phyloP scores from a whole-genome alignment of 1,284 basidiomycete species.

The Bjerkandera adusta region DNA sequence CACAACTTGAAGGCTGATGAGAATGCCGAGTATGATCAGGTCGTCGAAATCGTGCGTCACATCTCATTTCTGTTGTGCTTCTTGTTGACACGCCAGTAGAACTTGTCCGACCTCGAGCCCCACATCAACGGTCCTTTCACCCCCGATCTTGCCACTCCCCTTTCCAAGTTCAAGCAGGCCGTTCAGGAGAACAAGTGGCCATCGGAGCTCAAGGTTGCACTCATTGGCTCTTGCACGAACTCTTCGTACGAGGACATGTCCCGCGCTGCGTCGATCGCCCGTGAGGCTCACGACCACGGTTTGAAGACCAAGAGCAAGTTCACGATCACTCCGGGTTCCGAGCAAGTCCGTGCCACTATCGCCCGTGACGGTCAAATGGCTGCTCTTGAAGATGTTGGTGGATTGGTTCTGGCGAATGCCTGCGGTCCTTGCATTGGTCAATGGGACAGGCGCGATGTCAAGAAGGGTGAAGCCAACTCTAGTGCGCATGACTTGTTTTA shows the following conservation, averaged over 20 bases:
- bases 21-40: conserved; percentile 91
- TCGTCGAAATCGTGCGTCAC: conserved; percentile 83
- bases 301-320: conserved; percentile 91
- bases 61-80: conserved; percentile 6
- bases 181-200: conserved; percentile 98
- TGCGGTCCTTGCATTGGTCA: conserved; percentile 99
- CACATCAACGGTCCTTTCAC: conserved; percentile 99
- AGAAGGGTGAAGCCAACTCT: conserved; percentile 96
- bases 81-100: conserved; percentile 40
- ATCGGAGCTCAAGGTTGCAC: conserved; percentile 92
- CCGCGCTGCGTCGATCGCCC: conserved; percentile 92
- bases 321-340: conserved; percentile 97
- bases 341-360: conserved; percentile 98
- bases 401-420: conserved; percentile 95
- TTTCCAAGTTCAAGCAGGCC: conserved; percentile 92
- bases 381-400: conserved; percentile 85
- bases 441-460: conserved; percentile 96
- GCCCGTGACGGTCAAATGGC: conserved; percentile 94
- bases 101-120: conserved; percentile 95
- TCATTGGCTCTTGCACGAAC: conserved; percentile 99
- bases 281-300: conserved; percentile 86
- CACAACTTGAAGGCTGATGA: conserved; percentile 93
- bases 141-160: conserved; percentile 92
- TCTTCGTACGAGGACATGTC: conserved; percentile 99
- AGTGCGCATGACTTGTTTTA: conserved; percentile 41